A percentile compares a stretch with the other conserved stretches of the same genome.
phyloP scores from a whole-genome alignment of 192 early-diverging fungal species.

The Mortierella hygrophila region DNA sequence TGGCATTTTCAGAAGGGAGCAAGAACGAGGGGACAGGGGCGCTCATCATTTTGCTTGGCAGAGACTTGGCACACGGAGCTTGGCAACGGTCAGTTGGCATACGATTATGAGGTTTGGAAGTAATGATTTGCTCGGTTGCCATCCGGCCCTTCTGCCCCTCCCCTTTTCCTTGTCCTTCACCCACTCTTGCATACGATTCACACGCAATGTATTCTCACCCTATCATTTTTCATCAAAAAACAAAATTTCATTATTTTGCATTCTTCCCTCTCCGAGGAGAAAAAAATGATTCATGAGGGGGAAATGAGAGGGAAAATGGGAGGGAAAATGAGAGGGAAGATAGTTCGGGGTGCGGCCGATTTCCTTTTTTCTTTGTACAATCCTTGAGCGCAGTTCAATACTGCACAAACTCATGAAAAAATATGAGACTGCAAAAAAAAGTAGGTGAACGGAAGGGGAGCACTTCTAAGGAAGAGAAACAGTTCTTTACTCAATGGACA shows the following conservation, averaged over 20 bases:
- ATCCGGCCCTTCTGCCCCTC: background rate
- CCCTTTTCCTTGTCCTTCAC: background rate
- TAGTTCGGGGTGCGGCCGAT: background rate
- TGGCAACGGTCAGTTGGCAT: slow-evolving; percentile 3
- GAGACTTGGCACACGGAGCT: background rate
- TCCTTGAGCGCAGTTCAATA: background rate
- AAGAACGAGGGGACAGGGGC: background rate
- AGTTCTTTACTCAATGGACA: background rate
- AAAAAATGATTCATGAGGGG: background rate
- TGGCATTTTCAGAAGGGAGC: background rate
- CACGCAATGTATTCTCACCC: background rate
- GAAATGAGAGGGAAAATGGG: no score
- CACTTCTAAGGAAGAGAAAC: background rate
- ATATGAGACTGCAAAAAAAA: background rate
- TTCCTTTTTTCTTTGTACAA: background rate
- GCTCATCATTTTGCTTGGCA: background rate
- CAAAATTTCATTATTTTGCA: background rate
- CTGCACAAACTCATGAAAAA: background rate
- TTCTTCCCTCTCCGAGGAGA: background rate
- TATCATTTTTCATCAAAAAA: no score
- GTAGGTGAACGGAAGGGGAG: background rate
- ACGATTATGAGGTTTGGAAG: background rate
- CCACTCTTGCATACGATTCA: background rate
- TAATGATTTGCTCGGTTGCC: background rate
- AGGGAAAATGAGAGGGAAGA: background rate